Conservation (phyloP, 2,329 filamentous ascomycete species). For the Cryphonectria parasitica region DNA sequence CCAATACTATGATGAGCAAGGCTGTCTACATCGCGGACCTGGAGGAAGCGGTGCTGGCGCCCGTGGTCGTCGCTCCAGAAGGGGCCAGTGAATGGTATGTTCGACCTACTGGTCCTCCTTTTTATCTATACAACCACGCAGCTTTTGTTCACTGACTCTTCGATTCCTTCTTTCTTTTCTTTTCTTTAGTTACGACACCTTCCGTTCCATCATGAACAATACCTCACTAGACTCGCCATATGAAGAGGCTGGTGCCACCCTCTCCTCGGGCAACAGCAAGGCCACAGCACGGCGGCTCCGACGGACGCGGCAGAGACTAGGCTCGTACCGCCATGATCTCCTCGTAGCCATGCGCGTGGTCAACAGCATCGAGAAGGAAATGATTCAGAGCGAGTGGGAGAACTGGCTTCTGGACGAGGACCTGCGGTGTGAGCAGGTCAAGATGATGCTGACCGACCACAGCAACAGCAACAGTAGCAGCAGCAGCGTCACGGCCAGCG, state of each 20-base stretch:
- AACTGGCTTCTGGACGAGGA: constrained; percentile 86
- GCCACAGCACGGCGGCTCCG: constrained; percentile 69
- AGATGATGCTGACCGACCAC: constrained; percentile 45
- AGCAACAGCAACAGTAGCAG: constrained; percentile 1
- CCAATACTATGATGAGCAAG: constrained; percentile 80
- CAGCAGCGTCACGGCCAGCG: constrained; percentile 21
- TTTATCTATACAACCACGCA: background rate
- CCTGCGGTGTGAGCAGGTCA: constrained; percentile 69
- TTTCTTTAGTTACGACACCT: constrained; percentile 60
- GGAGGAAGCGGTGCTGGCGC: constrained; percentile 60
- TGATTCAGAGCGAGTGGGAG: constrained; percentile 88
- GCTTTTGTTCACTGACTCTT: constrained; percentile 3
- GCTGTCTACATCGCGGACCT: constrained; percentile 84
- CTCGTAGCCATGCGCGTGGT: constrained; percentile 88
- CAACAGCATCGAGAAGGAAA: constrained; percentile 85
- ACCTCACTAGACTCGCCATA: constrained; percentile 62
- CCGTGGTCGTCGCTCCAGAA: constrained; percentile 40
- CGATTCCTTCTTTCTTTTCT: background rate
- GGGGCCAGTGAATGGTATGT: constrained; percentile 56
- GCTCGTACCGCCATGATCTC: constrained; percentile 83
- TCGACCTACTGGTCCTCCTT: too few species aligned
- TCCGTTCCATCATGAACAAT: constrained; percentile 60
- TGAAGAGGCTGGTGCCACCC: constrained; percentile 53
- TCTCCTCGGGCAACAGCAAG: constrained; percentile 53
- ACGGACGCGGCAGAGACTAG: constrained; percentile 80